phyloP scores from a whole-genome alignment of 345 rosid species.

The Reutealis trisperma region DNA sequence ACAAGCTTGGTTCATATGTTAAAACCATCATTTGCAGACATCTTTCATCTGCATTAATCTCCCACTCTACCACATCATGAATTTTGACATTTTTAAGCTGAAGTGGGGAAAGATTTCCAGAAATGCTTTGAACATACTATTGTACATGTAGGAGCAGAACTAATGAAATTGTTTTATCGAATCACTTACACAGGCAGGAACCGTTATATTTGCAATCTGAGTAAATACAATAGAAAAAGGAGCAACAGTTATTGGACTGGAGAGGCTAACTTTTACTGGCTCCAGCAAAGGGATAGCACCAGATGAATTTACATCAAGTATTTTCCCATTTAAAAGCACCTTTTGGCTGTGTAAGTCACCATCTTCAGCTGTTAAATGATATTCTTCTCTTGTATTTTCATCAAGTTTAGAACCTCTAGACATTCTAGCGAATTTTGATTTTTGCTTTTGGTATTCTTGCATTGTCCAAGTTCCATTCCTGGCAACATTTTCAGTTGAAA shows the following conservation, averaged over 20 bases:
- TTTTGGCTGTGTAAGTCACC: constrained; percentile 46
- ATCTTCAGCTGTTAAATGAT: constrained; percentile 47
- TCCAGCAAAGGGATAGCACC: constrained; percentile 42
- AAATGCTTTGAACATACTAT: neutral
- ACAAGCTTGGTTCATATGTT: neutral
- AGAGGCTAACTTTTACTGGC: constrained; percentile 24
- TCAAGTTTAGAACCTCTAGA: constrained; percentile 22
- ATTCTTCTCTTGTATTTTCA: constrained; percentile 35
- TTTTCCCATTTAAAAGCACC: constrained; percentile 47
- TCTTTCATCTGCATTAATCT: neutral
- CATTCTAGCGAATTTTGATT: constrained; percentile 31
- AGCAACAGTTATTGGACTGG: constrained; percentile 38
- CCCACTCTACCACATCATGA: neutral
- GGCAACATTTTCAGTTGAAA: constrained; percentile 30
- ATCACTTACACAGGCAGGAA: constrained; percentile 39
- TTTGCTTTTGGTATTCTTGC: constrained; percentile 16
- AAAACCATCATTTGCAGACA: neutral
- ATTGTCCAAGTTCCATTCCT: constrained; percentile 14
- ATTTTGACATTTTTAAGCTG: neutral
- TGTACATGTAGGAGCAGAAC: neutral
- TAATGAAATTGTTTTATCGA: no score
- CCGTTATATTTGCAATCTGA: constrained; percentile 26
- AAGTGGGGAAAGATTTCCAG: neutral
- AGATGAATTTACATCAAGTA: constrained; percentile 30
- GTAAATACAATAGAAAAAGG: constrained; percentile 50